Conservation (phyloP, 768 basidiomycete genomes). For the Tricholoma matsutake region DNA sequence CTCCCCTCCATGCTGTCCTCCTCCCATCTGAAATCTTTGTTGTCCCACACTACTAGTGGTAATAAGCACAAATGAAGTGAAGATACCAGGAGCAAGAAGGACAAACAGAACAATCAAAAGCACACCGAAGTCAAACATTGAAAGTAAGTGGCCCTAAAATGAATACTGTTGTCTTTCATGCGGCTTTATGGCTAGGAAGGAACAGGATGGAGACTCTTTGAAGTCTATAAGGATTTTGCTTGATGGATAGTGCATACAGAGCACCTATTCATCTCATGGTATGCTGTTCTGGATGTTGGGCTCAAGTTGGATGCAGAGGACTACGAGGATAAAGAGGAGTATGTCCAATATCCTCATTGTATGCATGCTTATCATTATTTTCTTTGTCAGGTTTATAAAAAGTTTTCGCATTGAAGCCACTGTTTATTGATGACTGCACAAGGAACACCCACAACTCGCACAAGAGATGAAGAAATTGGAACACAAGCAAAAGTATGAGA, state of each 20-base stretch:
- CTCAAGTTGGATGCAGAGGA: not conserved
- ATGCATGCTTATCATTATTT: not conserved
- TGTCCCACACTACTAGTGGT: too few relatives aligned
- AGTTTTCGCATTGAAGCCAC: not conserved
- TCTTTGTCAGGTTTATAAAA: not conserved
- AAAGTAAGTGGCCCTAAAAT: too few relatives aligned
- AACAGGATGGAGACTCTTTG: too few relatives aligned
- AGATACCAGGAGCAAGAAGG: too few relatives aligned
- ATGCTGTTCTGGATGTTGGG: not conserved
- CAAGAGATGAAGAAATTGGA: not conserved
- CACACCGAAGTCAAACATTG: too few relatives aligned
- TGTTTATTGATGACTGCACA: not conserved
- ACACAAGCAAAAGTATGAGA: not conserved
- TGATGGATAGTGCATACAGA: not conserved
- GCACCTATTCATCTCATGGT: not conserved
- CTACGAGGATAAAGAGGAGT: too few relatives aligned
- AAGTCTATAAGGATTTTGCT: not conserved
- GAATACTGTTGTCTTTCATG: too few relatives aligned
- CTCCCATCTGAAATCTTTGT: too few relatives aligned
- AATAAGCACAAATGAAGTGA: too few relatives aligned
- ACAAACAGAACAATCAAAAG: too few relatives aligned
- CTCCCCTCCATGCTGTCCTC: too few relatives aligned
- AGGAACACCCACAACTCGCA: not conserved
- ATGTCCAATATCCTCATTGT: not conserved
- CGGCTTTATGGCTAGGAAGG: too few relatives aligned